Base-by-base conservation (phyloP, 306 rosid species). In the Geum urbanum region DNA sequence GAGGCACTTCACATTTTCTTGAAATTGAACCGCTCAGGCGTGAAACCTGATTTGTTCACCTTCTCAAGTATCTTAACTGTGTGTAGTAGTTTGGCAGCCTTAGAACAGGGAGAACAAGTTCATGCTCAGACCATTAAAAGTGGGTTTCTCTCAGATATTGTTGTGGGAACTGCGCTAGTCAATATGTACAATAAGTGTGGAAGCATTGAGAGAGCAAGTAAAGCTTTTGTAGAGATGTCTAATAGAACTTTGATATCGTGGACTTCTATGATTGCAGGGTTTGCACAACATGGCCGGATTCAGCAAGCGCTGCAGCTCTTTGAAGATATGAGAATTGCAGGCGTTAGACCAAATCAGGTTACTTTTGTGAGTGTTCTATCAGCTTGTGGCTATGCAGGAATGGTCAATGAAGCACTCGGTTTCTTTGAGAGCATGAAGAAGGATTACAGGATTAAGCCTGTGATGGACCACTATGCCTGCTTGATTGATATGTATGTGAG, bases 101-200 rank as follows among this genome's bases (percentile, higher is more conserved):
- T 84, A 72, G 96, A 88, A 73, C 96, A 83, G 61, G 98, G 97
- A 51, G 97, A 88, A 66, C 96, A 90, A 51, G 60, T 90, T 74
- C 97, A 94, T 81, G 96, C 92, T 47, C 95, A 76, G 89, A 77
- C 76, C 41, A 85, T 88, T 32, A 94, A 90, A 80, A 76, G 79
- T 0, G 98, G 98, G 45, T 80, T 84, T 66, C 74, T 88, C 49
- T 81, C 90, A 0, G 95, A 90, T 52, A 91, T 85, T 54, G 84
- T 90, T 39, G 95, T 88, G 16, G 86, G 88, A 72, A 78, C 90
- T 75, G 81, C 98, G 52, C 78, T 90, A 16, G 65, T 90, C 52
- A 86, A 79, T 41, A 94, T 94, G 98, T 90, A 94, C 66, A 88
- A 78, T 54, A 94, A 90, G 76, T 94, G 98, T 72, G 98, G 96